Percentiles rank a stretch among this genome's conserved stretches.
phyloP scores from a whole-genome alignment of 2,329 filamentous ascomycete genomes.

The Aureobasidium sp. region DNA sequence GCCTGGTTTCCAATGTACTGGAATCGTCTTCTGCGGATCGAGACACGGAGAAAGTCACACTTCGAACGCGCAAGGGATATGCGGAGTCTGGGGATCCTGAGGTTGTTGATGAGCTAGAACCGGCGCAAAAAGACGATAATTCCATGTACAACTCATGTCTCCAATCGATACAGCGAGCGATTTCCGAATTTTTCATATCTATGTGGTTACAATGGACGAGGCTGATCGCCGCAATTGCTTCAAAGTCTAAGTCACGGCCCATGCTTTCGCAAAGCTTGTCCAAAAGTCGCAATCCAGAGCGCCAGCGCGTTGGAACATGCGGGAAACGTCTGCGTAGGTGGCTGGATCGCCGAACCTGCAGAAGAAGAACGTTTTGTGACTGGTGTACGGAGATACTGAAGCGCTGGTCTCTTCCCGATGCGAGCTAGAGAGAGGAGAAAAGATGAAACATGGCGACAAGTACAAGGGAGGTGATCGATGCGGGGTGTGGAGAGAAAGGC shows the following conservation, averaged over 20 bases:
- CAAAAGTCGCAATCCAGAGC: neutral
- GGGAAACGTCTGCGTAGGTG: neutral
- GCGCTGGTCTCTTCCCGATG: neutral
- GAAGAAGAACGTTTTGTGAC: too few relatives aligned
- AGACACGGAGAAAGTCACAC: neutral
- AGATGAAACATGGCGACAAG: neutral
- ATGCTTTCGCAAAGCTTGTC: neutral
- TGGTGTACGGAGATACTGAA: neutral
- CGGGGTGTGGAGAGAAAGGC: neutral
- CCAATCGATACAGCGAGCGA: neutral
- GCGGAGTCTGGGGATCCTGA: neutral
- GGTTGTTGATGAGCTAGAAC: neutral
- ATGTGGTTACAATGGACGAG: neutral
- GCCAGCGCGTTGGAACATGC: neutral
- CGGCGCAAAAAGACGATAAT: neutral
- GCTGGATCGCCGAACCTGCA: neutral
- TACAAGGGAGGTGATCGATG: neutral
- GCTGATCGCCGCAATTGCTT: neutral
- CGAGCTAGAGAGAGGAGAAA: too few relatives aligned
- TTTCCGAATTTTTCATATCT: neutral
- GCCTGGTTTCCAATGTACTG: neutral
- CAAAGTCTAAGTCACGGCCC: neutral
- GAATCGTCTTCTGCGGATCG: too few relatives aligned
- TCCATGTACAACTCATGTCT: neutral
- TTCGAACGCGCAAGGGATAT: neutral